Evolutionary conservation across 2,329 filamentous ascomycete species (phyloP).

Genomic region (Scytalidium lignicola): DNA sequence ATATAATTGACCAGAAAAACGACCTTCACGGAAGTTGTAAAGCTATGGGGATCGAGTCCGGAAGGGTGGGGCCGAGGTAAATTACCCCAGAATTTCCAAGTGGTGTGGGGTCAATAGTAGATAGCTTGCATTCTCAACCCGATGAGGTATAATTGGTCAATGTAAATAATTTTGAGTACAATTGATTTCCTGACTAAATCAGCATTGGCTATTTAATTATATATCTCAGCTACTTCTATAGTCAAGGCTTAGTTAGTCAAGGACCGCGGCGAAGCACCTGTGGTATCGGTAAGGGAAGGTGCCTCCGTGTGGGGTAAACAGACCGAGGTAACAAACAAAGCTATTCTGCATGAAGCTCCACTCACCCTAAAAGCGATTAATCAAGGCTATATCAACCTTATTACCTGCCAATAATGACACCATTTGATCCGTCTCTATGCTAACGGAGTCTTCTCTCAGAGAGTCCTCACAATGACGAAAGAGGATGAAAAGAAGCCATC

Average conservation of each 20-base stretch:
- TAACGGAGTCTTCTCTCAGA: neutral
- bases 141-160: too few relatives aligned
- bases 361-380: too few relatives aligned
- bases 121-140: neutral
- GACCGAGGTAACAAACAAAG: neutral
- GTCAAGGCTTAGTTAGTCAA: neutral
- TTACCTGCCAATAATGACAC: neutral
- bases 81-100: neutral
- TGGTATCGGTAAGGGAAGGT: too few relatives aligned
- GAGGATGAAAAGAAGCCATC: slow-evolving; percentile 5
- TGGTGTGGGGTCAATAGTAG: neutral
- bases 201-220: too few relatives aligned
- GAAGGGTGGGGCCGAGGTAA: neutral
- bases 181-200: too few relatives aligned
- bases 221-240: too few relatives aligned
- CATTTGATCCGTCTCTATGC: neutral
- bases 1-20: too few relatives aligned
- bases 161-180: too few relatives aligned
- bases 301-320: neutral
- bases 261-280: neutral
- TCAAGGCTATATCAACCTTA: too few relatives aligned
- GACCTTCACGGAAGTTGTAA: too few relatives aligned
- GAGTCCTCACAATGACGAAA: slow-evolving; percentile 8
- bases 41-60: neutral
- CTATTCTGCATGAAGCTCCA: neutral